Evolutionary conservation across 164 flowering plant species (phyloP).

Genomic region (grape (Vitis vinifera)): ASM3070453v1 NC_081817.1:7385001-7385500

Average conservation of each 20-base stretch:
- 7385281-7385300: constrained; percentile 11
- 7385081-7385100: constrained; percentile 32
- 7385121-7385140: constrained; percentile 30
- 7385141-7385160: constrained; percentile 31
- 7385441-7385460: constrained; percentile 22
- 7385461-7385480: no score
- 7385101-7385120: constrained; percentile 26
- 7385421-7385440: constrained; percentile 27
- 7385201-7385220: constrained; percentile 22
- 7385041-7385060: constrained; percentile 30
- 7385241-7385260: constrained; percentile 19
- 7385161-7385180: constrained; percentile 27
- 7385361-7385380: constrained; percentile 20
- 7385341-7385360: constrained; percentile 19
- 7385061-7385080: constrained; percentile 43
- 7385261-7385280: constrained; percentile 10
- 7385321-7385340: constrained; percentile 2
- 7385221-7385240: constrained; percentile 16
- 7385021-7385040: constrained; percentile 28
- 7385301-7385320: constrained; percentile 23
- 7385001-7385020: constrained; percentile 45
- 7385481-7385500: constrained; percentile 1
- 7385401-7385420: constrained; percentile 30
- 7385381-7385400: constrained; percentile 32
- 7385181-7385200: constrained; percentile 22